These are phyloP conservation scores for Kitagawia praeruptora DNA, from an alignment of 129 eudicot species.

Conservation along the genomic window DNA sequence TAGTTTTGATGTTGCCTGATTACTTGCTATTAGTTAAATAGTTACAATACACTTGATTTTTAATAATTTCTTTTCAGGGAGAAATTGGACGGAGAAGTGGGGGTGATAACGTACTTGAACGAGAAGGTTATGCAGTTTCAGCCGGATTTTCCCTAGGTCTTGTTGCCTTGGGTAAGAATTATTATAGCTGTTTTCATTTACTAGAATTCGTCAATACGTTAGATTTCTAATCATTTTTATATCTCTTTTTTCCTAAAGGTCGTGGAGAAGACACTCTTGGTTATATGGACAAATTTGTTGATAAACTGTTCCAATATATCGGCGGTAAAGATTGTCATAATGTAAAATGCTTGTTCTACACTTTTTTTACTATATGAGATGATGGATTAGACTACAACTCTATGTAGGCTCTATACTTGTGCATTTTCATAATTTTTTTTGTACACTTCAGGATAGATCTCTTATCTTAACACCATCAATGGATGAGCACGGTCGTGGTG, in stretches of 20 bases:
- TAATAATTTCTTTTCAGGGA: slow-evolving; percentile 39
- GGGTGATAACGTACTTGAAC: slow-evolving; percentile 97
- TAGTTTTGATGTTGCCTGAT: background rate
- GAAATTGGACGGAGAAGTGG: slow-evolving; percentile 99
- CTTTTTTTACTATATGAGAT: slow-evolving; percentile 12
- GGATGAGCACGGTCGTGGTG: slow-evolving; percentile 69
- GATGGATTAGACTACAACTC: slow-evolving; percentile 5
- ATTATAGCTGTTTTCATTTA: slow-evolving; percentile 9
- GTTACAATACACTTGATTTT: background rate
- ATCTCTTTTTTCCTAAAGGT: slow-evolving; percentile 31
- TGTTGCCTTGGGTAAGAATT: slow-evolving; percentile 75
- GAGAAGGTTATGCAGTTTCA: slow-evolving; percentile 96
- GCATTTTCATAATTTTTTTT: slow-evolving; percentile 5
- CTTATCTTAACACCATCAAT: slow-evolving; percentile 29
- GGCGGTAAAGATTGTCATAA: slow-evolving; percentile 61
- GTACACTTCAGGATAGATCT: slow-evolving; percentile 45
- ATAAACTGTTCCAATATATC: slow-evolving; percentile 68
- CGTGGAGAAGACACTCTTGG: slow-evolving; percentile 76
- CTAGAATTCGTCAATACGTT: background rate
- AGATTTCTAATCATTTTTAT: background rate
- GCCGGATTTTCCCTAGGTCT: slow-evolving; percentile 94
- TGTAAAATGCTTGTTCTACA: slow-evolving; percentile 39
- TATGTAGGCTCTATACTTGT: background rate
- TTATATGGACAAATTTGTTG: slow-evolving; percentile 64
- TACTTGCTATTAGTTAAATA: background rate